Evolutionary conservation across 2,329 filamentous ascomycete genomes (phyloP).

Genomic region (Metarhizium album): DNA sequence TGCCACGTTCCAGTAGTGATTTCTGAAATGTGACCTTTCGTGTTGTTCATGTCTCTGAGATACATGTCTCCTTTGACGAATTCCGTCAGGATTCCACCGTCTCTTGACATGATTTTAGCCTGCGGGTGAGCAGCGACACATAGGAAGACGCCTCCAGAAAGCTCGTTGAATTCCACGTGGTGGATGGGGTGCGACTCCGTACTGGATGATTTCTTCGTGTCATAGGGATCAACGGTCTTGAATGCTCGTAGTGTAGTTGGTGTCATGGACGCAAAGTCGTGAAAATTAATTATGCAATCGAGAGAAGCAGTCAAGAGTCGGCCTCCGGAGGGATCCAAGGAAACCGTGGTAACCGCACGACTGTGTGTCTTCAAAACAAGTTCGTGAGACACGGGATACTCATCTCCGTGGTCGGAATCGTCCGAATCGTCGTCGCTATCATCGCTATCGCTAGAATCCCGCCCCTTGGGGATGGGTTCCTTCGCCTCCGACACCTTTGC

Average conservation of each 20-base stretch:
- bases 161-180: conserved; percentile 75
- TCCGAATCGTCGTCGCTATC: conserved; percentile 15
- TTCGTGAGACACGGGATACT: conserved; percentile 88
- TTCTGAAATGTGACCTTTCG: conserved; percentile 91
- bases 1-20: conserved; percentile 86
- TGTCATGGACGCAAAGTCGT: conserved; percentile 94
- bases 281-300: conserved; percentile 83
- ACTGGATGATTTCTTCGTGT: conserved; percentile 55
- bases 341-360: conserved; percentile 70
- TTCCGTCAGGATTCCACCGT: conserved; percentile 76
- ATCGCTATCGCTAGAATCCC: conserved; percentile 10
- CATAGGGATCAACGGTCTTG: conserved; percentile 79
- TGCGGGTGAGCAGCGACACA: conserved; percentile 85
- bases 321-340: conserved; percentile 75
- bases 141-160: conserved; percentile 69
- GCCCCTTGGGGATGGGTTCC: conserved; percentile 7
- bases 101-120: conserved; percentile 77
- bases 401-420: conserved; percentile 63
- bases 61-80: conserved; percentile 99
- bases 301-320: conserved; percentile 83
- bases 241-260: conserved; percentile 90
- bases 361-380: conserved; percentile 88
- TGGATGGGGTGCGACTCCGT: conserved; percentile 84
- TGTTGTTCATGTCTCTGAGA: conserved; percentile 91
- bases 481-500: conserved; percentile 9